Percentiles rank a stretch among this genome's conserved stretches.
phyloP scores from a whole-genome alignment of 2,329 filamentous ascomycete species.

The Colletotrichum neosansevieriae region DNA sequence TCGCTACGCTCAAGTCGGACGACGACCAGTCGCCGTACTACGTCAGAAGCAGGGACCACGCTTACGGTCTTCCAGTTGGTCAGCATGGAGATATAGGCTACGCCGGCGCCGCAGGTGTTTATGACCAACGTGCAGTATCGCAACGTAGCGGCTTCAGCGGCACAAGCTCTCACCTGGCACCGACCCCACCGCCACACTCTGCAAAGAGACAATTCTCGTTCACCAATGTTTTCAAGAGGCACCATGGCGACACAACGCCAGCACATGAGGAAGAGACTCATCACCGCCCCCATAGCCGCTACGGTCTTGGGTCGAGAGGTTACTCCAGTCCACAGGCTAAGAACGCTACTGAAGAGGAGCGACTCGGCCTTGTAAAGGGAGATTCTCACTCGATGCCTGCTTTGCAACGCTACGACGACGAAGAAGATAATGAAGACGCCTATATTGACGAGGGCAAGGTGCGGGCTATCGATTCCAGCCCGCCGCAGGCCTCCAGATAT shows the following conservation, averaged over 20 bases:
- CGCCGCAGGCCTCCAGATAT: slow-evolving; percentile 49
- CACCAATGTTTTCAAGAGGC: slow-evolving; percentile 81
- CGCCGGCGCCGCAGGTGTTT: slow-evolving; percentile 57
- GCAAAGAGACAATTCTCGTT: slow-evolving; percentile 90
- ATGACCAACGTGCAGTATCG: slow-evolving; percentile 51
- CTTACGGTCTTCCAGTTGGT: slow-evolving; percentile 59
- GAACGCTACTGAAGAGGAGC: slow-evolving; percentile 83
- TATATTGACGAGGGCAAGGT: slow-evolving; percentile 46
- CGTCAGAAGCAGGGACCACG: slow-evolving; percentile 55
- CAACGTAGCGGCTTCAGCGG: slow-evolving; percentile 56
- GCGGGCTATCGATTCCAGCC: slow-evolving; percentile 27
- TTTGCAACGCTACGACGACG: slow-evolving; percentile 52
- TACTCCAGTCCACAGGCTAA: slow-evolving; percentile 58
- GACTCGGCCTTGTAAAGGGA: slow-evolving; percentile 83
- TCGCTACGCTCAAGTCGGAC: slow-evolving; percentile 60
- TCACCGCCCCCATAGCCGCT: slow-evolving; percentile 39
- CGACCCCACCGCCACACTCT: slow-evolving; percentile 71
- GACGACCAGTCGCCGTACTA: slow-evolving; percentile 58
- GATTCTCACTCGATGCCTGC: slow-evolving; percentile 60
- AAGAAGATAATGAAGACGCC: slow-evolving; percentile 49
- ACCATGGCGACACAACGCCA: slow-evolving; percentile 54
- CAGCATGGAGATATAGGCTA: slow-evolving; percentile 62
- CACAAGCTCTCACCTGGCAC: slow-evolving; percentile 60
- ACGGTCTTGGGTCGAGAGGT: slow-evolving; percentile 50
- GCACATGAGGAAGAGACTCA: slow-evolving; percentile 43